A percentile compares a stretch with the other conserved stretches of the same genome.
Conservation (phyloP, 495 filamentous ascomycete species). For the Wilcoxina mikolae region DNA sequence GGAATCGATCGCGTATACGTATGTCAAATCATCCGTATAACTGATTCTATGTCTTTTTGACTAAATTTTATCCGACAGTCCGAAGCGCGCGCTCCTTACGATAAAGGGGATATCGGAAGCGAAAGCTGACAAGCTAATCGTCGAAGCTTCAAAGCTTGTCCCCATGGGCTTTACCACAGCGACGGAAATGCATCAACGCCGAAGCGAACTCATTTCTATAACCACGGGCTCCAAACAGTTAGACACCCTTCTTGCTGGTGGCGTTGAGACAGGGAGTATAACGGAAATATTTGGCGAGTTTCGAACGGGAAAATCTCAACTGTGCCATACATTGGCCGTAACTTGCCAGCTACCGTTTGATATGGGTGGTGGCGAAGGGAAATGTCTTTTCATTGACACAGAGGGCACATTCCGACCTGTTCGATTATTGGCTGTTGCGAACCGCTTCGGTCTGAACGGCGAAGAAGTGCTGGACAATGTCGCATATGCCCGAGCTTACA, state of each 20-base stretch:
- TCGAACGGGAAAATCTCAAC: slow-evolving; percentile 92
- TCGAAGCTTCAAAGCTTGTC: slow-evolving; percentile 83
- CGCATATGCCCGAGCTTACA: slow-evolving; percentile 93
- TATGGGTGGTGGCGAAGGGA: slow-evolving; percentile 96
- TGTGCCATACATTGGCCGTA: slow-evolving; percentile 95
- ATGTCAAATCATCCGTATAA: slow-evolving; percentile 11
- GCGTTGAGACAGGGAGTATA: slow-evolving; percentile 90
- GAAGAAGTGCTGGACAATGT: slow-evolving; percentile 98
- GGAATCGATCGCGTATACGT: slow-evolving; percentile 88
- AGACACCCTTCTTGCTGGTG: slow-evolving; percentile 86
- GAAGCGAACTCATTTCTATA: slow-evolving; percentile 92
- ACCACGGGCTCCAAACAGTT: slow-evolving; percentile 95
- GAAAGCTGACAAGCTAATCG: slow-evolving; percentile 85
- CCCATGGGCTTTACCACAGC: slow-evolving; percentile 98
- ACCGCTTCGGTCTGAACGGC: slow-evolving; percentile 81
- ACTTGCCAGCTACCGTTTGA: slow-evolving; percentile 96
- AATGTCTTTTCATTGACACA: slow-evolving; percentile 98
- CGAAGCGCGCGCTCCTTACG: slow-evolving; percentile 68
- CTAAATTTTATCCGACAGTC: slow-evolving; percentile 33
- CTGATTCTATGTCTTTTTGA: too few relatives aligned
- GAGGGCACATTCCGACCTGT: slow-evolving; percentile 95
- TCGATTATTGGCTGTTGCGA: slow-evolving; percentile 75
- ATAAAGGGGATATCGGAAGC: slow-evolving; percentile 96
- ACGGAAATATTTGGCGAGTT: slow-evolving; percentile 99
- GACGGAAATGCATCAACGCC: slow-evolving; percentile 96